Percentiles rank a stretch among this genome's conserved stretches.
Conservation (phyloP, 1,284 basidiomycete species). For the Ceratobasidium sp. region DNA sequence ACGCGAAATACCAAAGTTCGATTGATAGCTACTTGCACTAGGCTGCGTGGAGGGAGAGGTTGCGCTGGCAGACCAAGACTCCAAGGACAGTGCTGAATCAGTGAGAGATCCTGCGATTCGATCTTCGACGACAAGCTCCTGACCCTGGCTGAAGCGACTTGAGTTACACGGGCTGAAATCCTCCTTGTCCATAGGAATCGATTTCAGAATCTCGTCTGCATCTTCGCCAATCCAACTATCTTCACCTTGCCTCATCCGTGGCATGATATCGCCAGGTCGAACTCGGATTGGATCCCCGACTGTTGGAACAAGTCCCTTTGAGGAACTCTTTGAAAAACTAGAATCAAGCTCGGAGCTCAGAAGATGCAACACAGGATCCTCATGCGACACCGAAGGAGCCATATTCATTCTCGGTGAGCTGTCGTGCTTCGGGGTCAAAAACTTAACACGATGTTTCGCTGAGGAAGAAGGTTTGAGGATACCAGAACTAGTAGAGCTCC, state of each 20-base stretch:
- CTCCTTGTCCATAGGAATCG: constrained; percentile 23
- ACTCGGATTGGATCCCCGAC: background rate
- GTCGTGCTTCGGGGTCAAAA: constrained; percentile 4
- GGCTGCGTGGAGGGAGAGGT: constrained; percentile 17
- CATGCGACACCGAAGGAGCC: background rate
- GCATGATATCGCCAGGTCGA: background rate
- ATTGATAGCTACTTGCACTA: background rate
- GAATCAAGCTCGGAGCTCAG: background rate
- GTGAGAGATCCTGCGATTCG: background rate
- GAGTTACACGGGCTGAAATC: background rate
- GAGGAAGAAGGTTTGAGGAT: background rate
- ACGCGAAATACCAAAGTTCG: background rate
- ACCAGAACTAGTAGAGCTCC: background rate
- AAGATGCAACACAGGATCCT: background rate
- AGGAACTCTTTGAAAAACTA: background rate
- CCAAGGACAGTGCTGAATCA: constrained; percentile 20
- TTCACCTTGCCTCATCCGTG: background rate
- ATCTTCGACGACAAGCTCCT: constrained; percentile 1
- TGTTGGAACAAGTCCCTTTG: background rate
- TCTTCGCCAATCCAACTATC: constrained; percentile 31
- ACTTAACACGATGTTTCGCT: constrained; percentile 30
- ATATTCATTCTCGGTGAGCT: background rate
- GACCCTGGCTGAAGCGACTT: background rate
- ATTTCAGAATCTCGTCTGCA: constrained; percentile 27
- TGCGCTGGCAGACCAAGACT: constrained; percentile 34